Evolutionary conservation across 352 stramenopile species (phyloP), one percentile per base, ranked within the genome.

Genomic region (Pythium diclinum): DNA sequence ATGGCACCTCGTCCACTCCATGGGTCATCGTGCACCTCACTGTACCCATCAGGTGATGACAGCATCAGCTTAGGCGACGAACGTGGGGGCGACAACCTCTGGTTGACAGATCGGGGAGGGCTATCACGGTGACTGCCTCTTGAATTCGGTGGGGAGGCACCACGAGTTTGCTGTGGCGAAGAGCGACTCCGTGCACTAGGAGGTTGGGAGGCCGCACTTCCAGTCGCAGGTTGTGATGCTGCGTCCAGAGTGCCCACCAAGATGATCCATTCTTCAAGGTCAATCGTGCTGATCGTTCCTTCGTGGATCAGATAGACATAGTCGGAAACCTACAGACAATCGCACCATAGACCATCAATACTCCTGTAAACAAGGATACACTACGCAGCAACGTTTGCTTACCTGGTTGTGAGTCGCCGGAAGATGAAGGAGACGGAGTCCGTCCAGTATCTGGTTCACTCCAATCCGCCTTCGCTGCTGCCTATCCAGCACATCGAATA

Each of bases 301-400:
- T 91, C 80, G 25, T 91, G 79, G 40, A 91, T 87, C 28, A 91
- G 58, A 25, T 88, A 91, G 1, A 91, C 71, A 16, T 91, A 91
- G 68, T 91, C 82, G 32, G 79, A 78, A 4, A 91, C 82, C 82
- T 91, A 64, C 4, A 44, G 9, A 49, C 3, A 63, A 16, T 16
- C 9, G 8, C 44, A 28, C 19, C 36, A 42, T 38, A 38, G 0
- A 17, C 1, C 1, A 16, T 51, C 19, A 47, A 17, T 23, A 5
- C 11, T 6, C 36, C 4, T 17, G 9, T 17, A 5, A 17, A 42
- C 10, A 42, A 42, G 13, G 13, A 28, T 28, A 3, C 10, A 51
- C 30, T 28, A 17, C 19, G 11, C 17, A 6, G 44, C 0, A 25
- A 28, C 9, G 48, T 1, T 28, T 23, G 33, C 61, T 52, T 52